Base-by-base conservation (phyloP, 257 asterid genomes). In the Leptodermis oblonga region DNA sequence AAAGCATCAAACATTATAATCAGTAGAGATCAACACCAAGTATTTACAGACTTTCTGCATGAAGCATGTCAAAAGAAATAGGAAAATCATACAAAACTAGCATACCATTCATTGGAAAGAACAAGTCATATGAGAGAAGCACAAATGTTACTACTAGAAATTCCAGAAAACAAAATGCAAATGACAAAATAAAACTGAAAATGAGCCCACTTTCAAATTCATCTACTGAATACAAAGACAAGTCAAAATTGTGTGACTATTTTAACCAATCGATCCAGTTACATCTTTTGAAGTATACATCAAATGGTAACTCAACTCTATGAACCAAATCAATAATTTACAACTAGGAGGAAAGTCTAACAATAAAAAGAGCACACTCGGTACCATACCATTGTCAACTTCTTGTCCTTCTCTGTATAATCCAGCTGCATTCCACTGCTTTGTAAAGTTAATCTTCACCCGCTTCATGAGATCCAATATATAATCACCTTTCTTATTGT, bases 401-500 rank as follows among this genome's bases (percentile, higher is more conserved):
- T 84, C 90, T 43, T 86, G 79, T 73, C 82, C 87, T 76, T 89
- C 89, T 14, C 67, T 63, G 81, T 76, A 85, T 71, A 92, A 80
- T 53, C 96, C 97, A 80, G 87, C 83, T 26, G 95, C 84, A 67
- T 82, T 70, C 98, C 98, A 92, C 73, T 79, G 83, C 75, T 88
- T 90, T 3, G 62, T 74, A 76, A 92, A 90, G 87, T 79, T 85
- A 70, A 90, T 92, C 84, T 88, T 92, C 81, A 92, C 97, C 73
- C 97, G 88, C 81, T 90, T 90, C 97, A 90, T 90, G 69, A 92
- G 96, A 67, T 90, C 98, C 83, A 92, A 78, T 42, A n/a, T n/a
- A n/a, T n/a, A n/a, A n/a, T n/a, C n/a, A n/a, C n/a, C n/a, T n/a
- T n/a, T n/a, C n/a, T n/a, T n/a, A n/a, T n/a, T n/a, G n/a, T n/a